Conservation (phyloP, 345 rosid species). For the Limnanthes douglasii region DNA sequence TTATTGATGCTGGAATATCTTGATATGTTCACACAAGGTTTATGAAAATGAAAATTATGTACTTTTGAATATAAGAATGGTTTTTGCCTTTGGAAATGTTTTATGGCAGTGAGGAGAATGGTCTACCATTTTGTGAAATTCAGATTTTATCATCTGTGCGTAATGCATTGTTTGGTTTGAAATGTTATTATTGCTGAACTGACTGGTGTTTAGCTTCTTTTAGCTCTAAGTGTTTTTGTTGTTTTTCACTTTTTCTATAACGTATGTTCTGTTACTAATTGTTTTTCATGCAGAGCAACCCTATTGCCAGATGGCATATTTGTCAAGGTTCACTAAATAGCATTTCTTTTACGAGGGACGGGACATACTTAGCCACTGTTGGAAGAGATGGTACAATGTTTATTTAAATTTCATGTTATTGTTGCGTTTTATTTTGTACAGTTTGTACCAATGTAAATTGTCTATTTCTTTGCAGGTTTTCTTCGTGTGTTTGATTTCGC, state of each 20-base stretch:
- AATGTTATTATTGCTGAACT: conserved; percentile 2
- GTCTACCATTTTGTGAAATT: too few species aligned
- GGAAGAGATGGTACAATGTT: conserved; percentile 86
- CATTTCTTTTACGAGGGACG: conserved; percentile 76
- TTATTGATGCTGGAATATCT: too few species aligned
- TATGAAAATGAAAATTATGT: too few species aligned
- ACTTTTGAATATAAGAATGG: too few species aligned
- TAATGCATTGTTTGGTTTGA: neutral
- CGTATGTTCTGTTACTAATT: conserved; percentile 18
- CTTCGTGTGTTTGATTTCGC: conserved; percentile 85
- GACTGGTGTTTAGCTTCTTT: too few species aligned
- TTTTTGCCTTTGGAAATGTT: too few species aligned
- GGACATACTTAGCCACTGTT: conserved; percentile 77
- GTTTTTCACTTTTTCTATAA: too few species aligned
- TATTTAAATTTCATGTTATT: neutral
- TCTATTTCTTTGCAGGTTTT: conserved; percentile 40
- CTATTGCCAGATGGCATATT: conserved; percentile 95
- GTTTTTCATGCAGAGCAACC: conserved; percentile 71
- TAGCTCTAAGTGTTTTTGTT: too few species aligned
- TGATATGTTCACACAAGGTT: too few species aligned
- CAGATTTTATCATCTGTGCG: too few species aligned
- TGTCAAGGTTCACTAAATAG: conserved; percentile 92
- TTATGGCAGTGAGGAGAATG: too few species aligned
- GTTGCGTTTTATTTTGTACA: neutral
- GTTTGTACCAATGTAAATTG: too few species aligned